These are phyloP conservation scores for Fusarium buharicum DNA, from an alignment of 2,329 filamentous ascomycete genomes.

Conservation along the genomic window DNA sequence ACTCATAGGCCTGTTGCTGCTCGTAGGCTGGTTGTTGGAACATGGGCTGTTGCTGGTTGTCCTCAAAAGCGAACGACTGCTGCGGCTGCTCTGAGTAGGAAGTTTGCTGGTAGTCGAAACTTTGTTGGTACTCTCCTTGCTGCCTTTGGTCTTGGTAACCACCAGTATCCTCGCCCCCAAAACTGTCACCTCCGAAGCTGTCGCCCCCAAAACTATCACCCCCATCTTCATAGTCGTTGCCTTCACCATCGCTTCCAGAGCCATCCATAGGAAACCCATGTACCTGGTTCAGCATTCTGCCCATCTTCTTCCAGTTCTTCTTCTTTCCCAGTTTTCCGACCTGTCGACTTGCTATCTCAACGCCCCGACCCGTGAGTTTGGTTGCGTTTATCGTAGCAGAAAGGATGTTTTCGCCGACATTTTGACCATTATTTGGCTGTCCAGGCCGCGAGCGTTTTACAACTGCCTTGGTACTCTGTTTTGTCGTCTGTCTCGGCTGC, in stretches of 20 bases:
- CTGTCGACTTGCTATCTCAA: conserved; percentile 34
- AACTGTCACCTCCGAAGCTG: background rate
- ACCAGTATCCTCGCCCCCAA: background rate
- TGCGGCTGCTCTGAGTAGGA: conserved; percentile 11
- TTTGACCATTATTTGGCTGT: conserved; percentile 6
- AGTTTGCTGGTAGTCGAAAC: conserved; percentile 19
- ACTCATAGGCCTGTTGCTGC: conserved; percentile 27
- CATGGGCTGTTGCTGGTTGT: background rate
- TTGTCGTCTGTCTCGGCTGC: background rate
- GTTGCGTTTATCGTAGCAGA: conserved; percentile 39
- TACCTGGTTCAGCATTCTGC: conserved; percentile 23
- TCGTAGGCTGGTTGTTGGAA: conserved; percentile 26
- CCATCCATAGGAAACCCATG: conserved; percentile 3
- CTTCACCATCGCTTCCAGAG: conserved; percentile 21
- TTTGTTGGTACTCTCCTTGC: conserved; percentile 29
- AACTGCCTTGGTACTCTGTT: conserved; percentile 7
- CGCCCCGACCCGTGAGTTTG: conserved; percentile 32
- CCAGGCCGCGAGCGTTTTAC: conserved; percentile 15
- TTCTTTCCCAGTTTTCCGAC: conserved; percentile 45
- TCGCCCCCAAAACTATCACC: background rate
- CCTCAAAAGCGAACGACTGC: conserved; percentile 6
- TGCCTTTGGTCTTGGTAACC: conserved; percentile 18
- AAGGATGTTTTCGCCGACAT: conserved; percentile 18
- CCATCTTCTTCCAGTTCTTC: conserved; percentile 43
- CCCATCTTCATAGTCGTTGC: conserved; percentile 10